Conservation (phyloP, 345 rosid species). For the Euphorbia peplus region DNA sequence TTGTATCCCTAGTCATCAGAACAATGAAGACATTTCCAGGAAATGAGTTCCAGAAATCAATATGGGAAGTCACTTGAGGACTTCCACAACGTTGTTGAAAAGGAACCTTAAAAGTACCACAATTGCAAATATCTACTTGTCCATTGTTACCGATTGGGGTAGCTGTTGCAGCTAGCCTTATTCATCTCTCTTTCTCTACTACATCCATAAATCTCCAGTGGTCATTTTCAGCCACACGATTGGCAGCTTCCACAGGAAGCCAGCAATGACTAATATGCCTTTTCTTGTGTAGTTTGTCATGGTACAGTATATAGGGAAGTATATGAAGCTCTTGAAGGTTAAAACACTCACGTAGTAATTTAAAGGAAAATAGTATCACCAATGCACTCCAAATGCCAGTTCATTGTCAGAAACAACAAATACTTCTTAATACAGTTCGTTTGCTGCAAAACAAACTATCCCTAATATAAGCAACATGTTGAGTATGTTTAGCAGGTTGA, state of each 20-base stretch:
- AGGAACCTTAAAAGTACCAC: neutral
- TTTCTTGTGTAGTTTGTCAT: neutral
- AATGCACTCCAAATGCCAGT: neutral
- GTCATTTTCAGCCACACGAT: neutral
- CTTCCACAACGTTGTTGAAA: neutral
- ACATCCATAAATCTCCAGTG: neutral
- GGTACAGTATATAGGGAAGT: neutral
- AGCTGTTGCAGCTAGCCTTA: too few species aligned
- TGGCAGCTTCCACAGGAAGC: neutral
- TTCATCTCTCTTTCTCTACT: too few species aligned
- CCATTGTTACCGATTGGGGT: too few species aligned
- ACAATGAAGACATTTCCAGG: neutral
- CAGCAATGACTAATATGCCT: neutral
- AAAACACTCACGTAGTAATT: neutral
- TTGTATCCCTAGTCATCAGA: neutral
- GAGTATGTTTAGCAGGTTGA: slow-evolving; percentile 1
- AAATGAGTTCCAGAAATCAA: neutral
- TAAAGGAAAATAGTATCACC: neutral
- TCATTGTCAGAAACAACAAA: neutral
- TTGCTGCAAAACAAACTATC: neutral
- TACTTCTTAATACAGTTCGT: neutral
- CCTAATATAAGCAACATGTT: neutral
- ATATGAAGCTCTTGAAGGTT: neutral
- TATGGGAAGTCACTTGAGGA: neutral
- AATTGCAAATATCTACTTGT: neutral